Base-by-base conservation (phyloP, 352 stramenopile species). In the Phytophthora syringae region DNA sequence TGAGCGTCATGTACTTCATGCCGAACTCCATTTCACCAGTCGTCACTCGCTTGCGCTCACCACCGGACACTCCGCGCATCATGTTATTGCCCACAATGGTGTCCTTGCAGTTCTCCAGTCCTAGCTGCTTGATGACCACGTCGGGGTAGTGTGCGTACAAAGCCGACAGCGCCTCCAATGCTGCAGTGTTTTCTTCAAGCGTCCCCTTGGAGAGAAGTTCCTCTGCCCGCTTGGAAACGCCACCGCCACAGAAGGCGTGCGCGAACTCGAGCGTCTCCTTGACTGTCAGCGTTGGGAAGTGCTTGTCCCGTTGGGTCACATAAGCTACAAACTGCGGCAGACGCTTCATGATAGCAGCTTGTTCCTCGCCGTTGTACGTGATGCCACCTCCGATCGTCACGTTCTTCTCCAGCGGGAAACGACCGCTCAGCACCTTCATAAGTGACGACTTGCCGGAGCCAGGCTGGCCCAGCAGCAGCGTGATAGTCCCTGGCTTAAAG, bases 11-110 rank as follows among this genome's bases (percentile, higher is more conserved):
- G 55, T 81, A 85, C 64, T 86, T 82, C 49, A 79, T 74, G 32
- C 78, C 75, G 47, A 94, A 86, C 44, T 95, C 72, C 84, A 99
- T 98, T 74, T 93, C 81, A n/a, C 83, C 84, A 9, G 74, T 83
- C 7, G 84, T 93, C 32, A 93, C 82, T 10, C 85, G 82, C 56
- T 90, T 90, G 25, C 80, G 72, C 43, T 94, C 82, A 3, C 86
- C 84, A 42, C n/a, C n/a, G n/a, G n/a, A n/a, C n/a, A n/a, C n/a
- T n/a, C n/a, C n/a, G n/a, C n/a, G n/a, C n/a, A n/a, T n/a, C n/a
- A n/a, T n/a, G n/a, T n/a, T n/a, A n/a, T n/a, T n/a, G n/a, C n/a
- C n/a, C n/a, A n/a, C n/a, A n/a, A n/a, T n/a, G n/a, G n/a, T n/a
- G n/a, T n/a, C n/a, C n/a, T n/a, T n/a, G n/a, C n/a, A n/a, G n/a